These are phyloP conservation scores for Raffaelea arxii DNA, from an alignment of 2,329 filamentous ascomycete species.

Conservation along the genomic window DNA sequence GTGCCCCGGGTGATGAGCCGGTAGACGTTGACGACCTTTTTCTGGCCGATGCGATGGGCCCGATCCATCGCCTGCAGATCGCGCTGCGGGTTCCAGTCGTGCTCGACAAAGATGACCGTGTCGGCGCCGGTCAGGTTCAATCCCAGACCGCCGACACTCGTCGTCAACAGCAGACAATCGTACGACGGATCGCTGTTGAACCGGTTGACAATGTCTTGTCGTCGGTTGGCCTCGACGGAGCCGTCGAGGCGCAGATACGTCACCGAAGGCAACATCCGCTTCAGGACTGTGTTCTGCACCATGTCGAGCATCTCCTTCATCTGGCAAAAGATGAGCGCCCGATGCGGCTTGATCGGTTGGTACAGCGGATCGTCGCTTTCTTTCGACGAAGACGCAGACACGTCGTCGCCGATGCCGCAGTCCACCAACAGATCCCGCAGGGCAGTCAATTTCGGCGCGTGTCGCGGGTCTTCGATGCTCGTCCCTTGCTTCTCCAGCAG, in stretches of 20 bases:
- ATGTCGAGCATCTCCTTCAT: conserved; percentile 99
- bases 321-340: conserved; percentile 94
- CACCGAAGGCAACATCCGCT: conserved; percentile 81
- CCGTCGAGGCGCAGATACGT: conserved; percentile 93
- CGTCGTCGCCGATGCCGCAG: conserved; percentile 83
- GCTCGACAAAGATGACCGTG: conserved; percentile 98
- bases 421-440: conserved; percentile 92
- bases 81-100: conserved; percentile 99
- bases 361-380: conserved; percentile 50
- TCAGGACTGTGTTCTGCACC: conserved; percentile 88
- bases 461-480: conserved; percentile 70
- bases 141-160: conserved; percentile 86
- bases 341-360: conserved; percentile 88
- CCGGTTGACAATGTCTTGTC: conserved; percentile 96
- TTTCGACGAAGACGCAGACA: too few species aligned
- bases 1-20: conserved; percentile 92
- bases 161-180: conserved; percentile 87
- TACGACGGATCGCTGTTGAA: conserved; percentile 98
- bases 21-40: conserved; percentile 99
- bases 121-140: conserved; percentile 94
- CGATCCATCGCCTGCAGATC: conserved; percentile 99
- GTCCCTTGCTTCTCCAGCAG: conserved; percentile 72
- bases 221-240: conserved; percentile 80
- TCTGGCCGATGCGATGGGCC: conserved; percentile 95
- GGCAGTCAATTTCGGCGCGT: conserved; percentile 88